phyloP scores from a whole-genome alignment of 2,329 filamentous ascomycete species.

The Ceratocystis huliohia region DNA sequence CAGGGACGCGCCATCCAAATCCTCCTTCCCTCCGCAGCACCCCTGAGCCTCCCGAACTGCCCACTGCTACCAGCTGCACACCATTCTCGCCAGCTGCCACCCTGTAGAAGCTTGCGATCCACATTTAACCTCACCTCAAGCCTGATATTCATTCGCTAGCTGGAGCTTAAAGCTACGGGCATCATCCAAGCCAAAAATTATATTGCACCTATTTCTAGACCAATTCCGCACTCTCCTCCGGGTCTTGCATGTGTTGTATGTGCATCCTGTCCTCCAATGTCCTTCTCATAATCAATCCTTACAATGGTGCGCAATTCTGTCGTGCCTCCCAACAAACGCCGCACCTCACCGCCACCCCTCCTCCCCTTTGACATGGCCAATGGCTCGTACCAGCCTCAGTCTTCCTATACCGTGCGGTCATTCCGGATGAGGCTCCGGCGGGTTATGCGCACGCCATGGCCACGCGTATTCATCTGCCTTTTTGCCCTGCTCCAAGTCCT shows the following conservation, averaged over 20 bases:
- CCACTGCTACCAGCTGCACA: neutral
- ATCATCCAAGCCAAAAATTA: neutral
- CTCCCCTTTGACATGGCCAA: slow-evolving; percentile 16
- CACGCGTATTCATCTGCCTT: slow-evolving; percentile 29
- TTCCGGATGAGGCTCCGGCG: slow-evolving; percentile 29
- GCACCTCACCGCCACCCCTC: slow-evolving; percentile 18
- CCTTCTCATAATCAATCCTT: neutral
- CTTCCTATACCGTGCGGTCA: neutral
- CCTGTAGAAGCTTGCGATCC: neutral
- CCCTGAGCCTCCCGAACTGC: neutral
- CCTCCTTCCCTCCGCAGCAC: neutral
- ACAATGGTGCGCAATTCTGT: slow-evolving; percentile 11
- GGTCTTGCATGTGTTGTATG: neutral
- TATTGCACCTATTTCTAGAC: neutral
- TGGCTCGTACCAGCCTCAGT: slow-evolving; percentile 14
- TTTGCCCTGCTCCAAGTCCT: slow-evolving; percentile 30
- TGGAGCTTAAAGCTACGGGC: neutral
- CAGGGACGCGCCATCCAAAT: slow-evolving; percentile 10
- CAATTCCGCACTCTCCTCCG: neutral
- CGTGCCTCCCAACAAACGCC: slow-evolving; percentile 7
- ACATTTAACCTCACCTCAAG: slow-evolving; percentile 13
- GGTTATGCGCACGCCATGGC: slow-evolving; percentile 29
- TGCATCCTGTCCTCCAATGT: slow-evolving; percentile 1
- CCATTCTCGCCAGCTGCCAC: neutral
- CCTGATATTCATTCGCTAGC: neutral